phyloP scores from a whole-genome alignment of 352 stramenopile genomes.

The Phytophthora sp. region DNA sequence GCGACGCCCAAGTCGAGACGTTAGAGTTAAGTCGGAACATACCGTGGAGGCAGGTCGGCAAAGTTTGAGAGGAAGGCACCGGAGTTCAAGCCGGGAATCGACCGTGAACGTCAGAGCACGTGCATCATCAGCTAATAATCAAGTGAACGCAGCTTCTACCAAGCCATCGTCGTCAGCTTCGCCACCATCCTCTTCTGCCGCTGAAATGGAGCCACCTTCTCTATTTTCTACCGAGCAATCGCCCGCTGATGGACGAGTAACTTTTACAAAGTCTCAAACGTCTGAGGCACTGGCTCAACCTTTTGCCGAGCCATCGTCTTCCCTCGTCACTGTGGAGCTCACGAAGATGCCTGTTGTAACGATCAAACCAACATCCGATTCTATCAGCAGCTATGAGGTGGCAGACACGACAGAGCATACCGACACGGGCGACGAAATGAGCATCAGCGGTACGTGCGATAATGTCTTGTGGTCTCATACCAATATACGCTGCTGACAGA shows the following conservation, averaged over 20 bases:
- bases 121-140: not conserved
- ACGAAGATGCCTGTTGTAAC: constrained; percentile 6
- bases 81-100: constrained; percentile 27
- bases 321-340: constrained; percentile 15
- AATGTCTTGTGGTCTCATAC: not conserved
- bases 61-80: constrained; percentile 7
- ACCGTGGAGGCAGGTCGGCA: not conserved
- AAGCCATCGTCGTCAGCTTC: not conserved
- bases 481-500: not conserved
- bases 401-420: constrained; percentile 19
- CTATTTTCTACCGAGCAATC: constrained; percentile 3
- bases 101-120: constrained; percentile 1
- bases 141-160: constrained; percentile 6
- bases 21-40: constrained; percentile 14
- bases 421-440: constrained; percentile 44
- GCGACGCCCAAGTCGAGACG: constrained; percentile 7
- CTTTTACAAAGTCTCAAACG: constrained; percentile 1
- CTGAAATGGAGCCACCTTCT: not conserved
- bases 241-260: not conserved
- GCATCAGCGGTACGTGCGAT: constrained; percentile 38
- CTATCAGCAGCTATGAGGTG: constrained; percentile 7
- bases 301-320: constrained; percentile 24
- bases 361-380: constrained; percentile 13
- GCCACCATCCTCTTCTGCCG: constrained; percentile 3
- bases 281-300: constrained; percentile 8